phyloP scores from a whole-genome alignment of 305 asterid species.

The Rubia peregrina region DNA sequence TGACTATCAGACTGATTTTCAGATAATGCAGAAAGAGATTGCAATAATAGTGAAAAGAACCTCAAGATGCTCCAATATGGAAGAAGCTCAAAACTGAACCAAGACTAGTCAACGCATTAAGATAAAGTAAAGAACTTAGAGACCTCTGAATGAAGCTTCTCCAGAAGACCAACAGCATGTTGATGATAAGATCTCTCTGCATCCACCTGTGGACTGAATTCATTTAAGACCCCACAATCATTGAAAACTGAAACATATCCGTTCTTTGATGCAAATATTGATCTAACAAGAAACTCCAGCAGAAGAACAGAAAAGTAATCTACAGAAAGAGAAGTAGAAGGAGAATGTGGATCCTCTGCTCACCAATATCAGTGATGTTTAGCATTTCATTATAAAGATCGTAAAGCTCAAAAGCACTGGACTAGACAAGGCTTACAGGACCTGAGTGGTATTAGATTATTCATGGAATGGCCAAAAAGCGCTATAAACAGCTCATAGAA shows the following conservation, averaged over 20 bases:
- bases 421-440: neutral
- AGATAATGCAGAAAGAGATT: neutral
- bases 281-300: neutral
- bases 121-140: slow-evolving; percentile 10
- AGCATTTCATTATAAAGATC: neutral
- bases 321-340: neutral
- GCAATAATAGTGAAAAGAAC: neutral
- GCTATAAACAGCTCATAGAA: no score
- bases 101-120: neutral
- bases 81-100: neutral
- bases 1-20: slow-evolving; percentile 11
- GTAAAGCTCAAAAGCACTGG: neutral
- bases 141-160: slow-evolving; percentile 83
- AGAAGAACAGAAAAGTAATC: neutral
- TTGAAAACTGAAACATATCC: slow-evolving; percentile 4
- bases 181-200: slow-evolving; percentile 92
- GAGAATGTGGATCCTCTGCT: slow-evolving; percentile 1
- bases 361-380: slow-evolving; percentile 1
- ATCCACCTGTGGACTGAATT: slow-evolving; percentile 55
- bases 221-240: slow-evolving; percentile 19
- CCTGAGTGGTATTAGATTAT: neutral
- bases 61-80: neutral
- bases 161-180: slow-evolving; percentile 57
- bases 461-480: neutral
- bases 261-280: neutral